Conservation (phyloP, 805 yeast species). For the Candida endomychidarum region DNA sequence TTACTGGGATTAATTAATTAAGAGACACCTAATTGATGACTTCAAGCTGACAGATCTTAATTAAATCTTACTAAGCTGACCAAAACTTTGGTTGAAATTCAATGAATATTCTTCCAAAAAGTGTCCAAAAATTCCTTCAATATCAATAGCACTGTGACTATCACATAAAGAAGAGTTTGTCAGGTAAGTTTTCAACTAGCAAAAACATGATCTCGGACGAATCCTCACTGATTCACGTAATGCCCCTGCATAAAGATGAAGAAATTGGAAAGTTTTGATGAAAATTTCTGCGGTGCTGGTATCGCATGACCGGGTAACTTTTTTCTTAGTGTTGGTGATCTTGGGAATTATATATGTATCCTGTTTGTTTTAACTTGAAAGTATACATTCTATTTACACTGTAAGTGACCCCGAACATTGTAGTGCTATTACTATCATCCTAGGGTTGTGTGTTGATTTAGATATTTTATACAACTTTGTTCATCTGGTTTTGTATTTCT, state of each 20-base stretch:
- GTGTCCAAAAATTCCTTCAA: slow-evolving; percentile 75
- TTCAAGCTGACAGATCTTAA: too few relatives aligned
- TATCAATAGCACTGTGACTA: slow-evolving; percentile 47
- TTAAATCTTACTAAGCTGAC: too few relatives aligned
- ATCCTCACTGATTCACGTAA: slow-evolving; percentile 99
- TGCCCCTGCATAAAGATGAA: slow-evolving; percentile 99
- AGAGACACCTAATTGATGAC: too few relatives aligned
- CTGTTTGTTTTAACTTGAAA: too few relatives aligned
- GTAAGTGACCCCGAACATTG: too few relatives aligned
- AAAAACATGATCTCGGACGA: slow-evolving; percentile 99
- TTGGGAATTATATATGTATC: too few relatives aligned
- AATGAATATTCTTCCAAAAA: slow-evolving; percentile 1
- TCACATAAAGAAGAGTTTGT: slow-evolving; percentile 62
- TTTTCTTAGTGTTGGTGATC: neutral
- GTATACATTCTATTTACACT: slow-evolving; percentile 6
- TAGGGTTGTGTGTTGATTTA: slow-evolving; percentile 1
- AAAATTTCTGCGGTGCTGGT: slow-evolving; percentile 5
- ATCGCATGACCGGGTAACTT: slow-evolving; percentile 10
- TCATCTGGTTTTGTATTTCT: neutral
- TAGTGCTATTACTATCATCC: too few relatives aligned
- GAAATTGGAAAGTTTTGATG: slow-evolving; percentile 13
- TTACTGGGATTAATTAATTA: too few relatives aligned
- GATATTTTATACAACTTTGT: slow-evolving; percentile 5
- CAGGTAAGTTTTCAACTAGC: slow-evolving; percentile 99
- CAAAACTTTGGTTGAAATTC: slow-evolving; percentile 1